Evolutionary conservation across 768 basidiomycete species (phyloP).

Genomic region (Amanita thiersii): DNA sequence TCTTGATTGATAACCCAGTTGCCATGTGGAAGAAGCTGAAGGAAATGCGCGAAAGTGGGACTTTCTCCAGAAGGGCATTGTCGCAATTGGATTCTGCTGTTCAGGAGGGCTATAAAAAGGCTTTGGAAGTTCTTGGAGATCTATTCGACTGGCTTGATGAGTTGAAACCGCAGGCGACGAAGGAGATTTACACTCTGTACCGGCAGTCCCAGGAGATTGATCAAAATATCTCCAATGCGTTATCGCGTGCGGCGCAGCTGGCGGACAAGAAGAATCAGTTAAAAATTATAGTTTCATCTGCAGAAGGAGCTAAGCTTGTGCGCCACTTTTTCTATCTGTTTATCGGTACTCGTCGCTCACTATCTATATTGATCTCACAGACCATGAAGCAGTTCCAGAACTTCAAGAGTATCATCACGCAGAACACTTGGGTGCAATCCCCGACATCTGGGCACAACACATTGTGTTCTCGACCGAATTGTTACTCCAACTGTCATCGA

Average conservation of each 20-base stretch:
- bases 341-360: neutral
- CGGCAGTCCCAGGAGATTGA: constrained; percentile 11
- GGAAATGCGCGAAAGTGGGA: no score
- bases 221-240: constrained; percentile 7
- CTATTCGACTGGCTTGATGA: constrained; percentile 13
- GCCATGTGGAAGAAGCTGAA: no score
- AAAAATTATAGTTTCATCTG: constrained; percentile 1
- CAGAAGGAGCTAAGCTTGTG: constrained; percentile 7
- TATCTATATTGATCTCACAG: neutral
- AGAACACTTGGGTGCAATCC: neutral
- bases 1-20: no score
- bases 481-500: constrained; percentile 1
- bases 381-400: constrained; percentile 1
- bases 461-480: neutral
- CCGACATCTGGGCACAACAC: neutral
- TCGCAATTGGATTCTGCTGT: neutral
- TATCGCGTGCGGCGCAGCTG: constrained; percentile 11
- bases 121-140: constrained; percentile 6
- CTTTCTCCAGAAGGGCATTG: neutral
- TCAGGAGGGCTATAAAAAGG: constrained; percentile 5
- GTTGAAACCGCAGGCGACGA: constrained; percentile 11
- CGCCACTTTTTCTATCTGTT: neutral
- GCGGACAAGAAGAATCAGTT: constrained; percentile 10
- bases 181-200: constrained; percentile 9
- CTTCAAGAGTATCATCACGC: neutral